Base-by-base conservation (phyloP, 257 asterid species). In the Scutellaria baicalensis region DNA sequence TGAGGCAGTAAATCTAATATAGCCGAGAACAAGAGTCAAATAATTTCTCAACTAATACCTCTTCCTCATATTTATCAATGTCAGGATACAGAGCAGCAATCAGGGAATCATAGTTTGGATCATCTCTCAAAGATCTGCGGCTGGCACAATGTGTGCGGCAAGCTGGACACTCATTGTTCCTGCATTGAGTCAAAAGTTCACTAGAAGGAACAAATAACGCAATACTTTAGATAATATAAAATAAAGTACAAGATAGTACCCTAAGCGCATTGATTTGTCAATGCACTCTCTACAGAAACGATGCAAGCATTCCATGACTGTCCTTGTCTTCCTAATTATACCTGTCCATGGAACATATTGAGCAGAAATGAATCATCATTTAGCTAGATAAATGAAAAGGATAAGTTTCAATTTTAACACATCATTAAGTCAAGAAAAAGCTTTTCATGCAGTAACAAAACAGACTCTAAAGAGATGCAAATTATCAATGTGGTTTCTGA, bases 121-220 rank as follows among this genome's bases (percentile, higher is more conserved):
- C 99, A 79, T 94, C 97, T 78, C 99, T 88, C 82, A 91, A 75
- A 77, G 99, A 94, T 72, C 97, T 95, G 68, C 99, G 97, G 86
- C 99, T 94, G 63, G 99, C 99, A 81, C 99, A 94, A 80, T 91
- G 99, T 33, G 99, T 91, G 71, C 99, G 97, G 84, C 99, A 94
- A 82, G 99, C 96, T 48, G 99, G 99, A 78, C 99, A 94, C 81
- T 94, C 99, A 66, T 91, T 94, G 78, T 91, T 94, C 85, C 97
- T 91, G 85, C 76, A 79, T 76, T 71, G 63, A 75, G 52, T 73
- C 49, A 56, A 66, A 21, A 33, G 52, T 20, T 36, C 66, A n/a
- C 63, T 56, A 60, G 62, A 68, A 75, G 18, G 39, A 69, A 64
- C 63, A 63, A 55, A 71, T 43, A 33, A 39, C 16, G 10, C 51